Percentiles rank a stretch among this genome's conserved stretches.
These are phyloP conservation scores for Coemansia sp. DNA, from an alignment of 192 early-diverging fungal genomes.

Conservation along the genomic window DNA sequence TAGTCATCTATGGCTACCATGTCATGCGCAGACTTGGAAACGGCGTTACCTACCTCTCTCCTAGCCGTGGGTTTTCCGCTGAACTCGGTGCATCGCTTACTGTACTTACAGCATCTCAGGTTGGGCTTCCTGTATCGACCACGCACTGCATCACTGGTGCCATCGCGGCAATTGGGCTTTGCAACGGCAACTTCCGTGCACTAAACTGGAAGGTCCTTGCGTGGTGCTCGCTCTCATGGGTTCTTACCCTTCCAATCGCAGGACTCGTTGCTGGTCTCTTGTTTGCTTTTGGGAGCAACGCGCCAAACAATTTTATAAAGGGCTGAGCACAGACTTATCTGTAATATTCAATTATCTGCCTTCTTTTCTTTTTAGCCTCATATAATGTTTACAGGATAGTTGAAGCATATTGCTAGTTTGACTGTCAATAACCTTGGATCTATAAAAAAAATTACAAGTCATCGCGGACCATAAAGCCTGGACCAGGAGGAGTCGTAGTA, in stretches of 20 bases:
- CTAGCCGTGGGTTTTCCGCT: conserved; percentile 76
- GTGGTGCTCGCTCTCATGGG: conserved; percentile 70
- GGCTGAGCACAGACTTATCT: not conserved
- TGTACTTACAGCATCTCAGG: conserved; percentile 76
- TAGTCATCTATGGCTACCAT: conserved; percentile 72
- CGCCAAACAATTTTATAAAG: conserved; percentile 47
- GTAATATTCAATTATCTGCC: not conserved
- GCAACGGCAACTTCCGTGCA: conserved; percentile 63
- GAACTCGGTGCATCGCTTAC: conserved; percentile 75
- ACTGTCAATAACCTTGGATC: not conserved
- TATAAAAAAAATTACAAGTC: conserved; percentile 63
- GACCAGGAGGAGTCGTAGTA: conserved; percentile 83
- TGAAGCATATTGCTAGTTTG: not conserved
- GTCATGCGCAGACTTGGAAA: conserved; percentile 81
- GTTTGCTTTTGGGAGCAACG: conserved; percentile 63
- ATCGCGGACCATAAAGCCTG: conserved; percentile 82
- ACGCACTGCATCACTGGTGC: conserved; percentile 84
- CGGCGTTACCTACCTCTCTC: conserved; percentile 80
- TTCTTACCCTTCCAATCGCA: conserved; percentile 72
- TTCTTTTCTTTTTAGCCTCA: not conserved
- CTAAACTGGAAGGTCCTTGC: conserved; percentile 76
- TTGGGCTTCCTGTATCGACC: conserved; percentile 78
- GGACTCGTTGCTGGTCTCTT: conserved; percentile 65
- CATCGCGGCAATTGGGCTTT: conserved; percentile 71
- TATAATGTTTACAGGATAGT: too few relatives aligned